Conservation (phyloP, 208 protist genomes). For the Vickermania spadyakhi region DNA sequence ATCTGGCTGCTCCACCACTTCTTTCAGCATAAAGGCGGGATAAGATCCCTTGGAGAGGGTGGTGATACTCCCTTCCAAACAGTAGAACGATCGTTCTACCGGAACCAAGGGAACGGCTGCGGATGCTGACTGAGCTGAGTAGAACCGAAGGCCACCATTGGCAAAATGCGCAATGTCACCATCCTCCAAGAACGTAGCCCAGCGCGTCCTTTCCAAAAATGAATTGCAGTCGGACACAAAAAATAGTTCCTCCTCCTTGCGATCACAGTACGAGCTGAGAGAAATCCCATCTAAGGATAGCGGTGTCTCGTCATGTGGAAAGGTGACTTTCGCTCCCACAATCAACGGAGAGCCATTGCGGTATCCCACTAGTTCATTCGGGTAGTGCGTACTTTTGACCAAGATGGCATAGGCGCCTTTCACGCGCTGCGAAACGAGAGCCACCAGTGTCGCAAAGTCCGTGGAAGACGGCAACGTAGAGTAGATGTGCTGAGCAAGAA, state of each 20-base stretch:
- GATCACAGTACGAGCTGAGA: not conserved
- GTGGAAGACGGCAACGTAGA: slow-evolving; percentile 18
- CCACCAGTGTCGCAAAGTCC: slow-evolving; percentile 45
- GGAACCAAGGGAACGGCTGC: slow-evolving; percentile 9
- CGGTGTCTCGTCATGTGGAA: not conserved
- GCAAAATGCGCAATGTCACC: slow-evolving; percentile 85
- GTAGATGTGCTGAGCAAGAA: slow-evolving; percentile 85
- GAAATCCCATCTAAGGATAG: not conserved
- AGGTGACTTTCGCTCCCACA: slow-evolving; percentile 56
- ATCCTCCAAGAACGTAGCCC: slow-evolving; percentile 94
- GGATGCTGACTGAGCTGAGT: slow-evolving; percentile 16
- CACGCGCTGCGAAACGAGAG: slow-evolving; percentile 39
- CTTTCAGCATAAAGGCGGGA: slow-evolving; percentile 96
- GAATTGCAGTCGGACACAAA: slow-evolving; percentile 92
- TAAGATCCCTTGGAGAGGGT: slow-evolving; percentile 89
- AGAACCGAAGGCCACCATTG: slow-evolving; percentile 39
- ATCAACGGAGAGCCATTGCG: slow-evolving; percentile 89
- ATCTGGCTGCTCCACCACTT: slow-evolving; percentile 96
- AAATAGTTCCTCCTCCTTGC: slow-evolving; percentile 65
- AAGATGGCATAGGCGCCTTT: slow-evolving; percentile 88
- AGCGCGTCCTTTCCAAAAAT: slow-evolving; percentile 88
- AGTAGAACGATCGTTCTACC: slow-evolving; percentile 17
- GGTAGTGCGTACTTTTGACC: slow-evolving; percentile 84
- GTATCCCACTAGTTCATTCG: slow-evolving; percentile 83
- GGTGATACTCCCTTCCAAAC: slow-evolving; percentile 76